Evolutionary conservation across 768 basidiomycete genomes (phyloP).

Genomic region (Peribolospora kevripleyi): DNA sequence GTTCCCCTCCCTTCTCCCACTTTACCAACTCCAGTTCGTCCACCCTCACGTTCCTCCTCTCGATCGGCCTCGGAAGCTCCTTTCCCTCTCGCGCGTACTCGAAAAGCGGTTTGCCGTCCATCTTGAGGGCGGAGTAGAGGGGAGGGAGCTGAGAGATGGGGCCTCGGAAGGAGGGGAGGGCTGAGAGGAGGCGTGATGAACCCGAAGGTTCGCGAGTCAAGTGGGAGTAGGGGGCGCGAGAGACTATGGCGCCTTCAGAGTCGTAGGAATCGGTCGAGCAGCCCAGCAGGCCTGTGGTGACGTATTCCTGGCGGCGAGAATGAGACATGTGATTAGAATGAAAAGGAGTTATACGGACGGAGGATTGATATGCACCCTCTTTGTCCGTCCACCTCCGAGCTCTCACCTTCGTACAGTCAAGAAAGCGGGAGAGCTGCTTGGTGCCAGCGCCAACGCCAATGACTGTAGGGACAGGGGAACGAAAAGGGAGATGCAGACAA

Average conservation of each 20-base stretch:
- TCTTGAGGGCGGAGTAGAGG: conserved; percentile 93
- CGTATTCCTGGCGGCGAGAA: conserved; percentile 44
- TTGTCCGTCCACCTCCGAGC: background rate
- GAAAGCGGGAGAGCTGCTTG: conserved; percentile 55
- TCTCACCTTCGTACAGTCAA: conserved; percentile 68
- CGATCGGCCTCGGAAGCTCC: conserved; percentile 83
- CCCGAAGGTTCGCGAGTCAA: conserved; percentile 37
- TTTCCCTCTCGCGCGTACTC: conserved; percentile 82
- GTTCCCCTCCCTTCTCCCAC: conserved; percentile 43
- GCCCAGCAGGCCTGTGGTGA: conserved; percentile 68
- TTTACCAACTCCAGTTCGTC: conserved; percentile 51
- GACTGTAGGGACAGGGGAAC: conserved; percentile 26
- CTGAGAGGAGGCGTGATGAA: background rate
- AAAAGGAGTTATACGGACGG: background rate
- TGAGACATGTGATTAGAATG: conserved; percentile 4
- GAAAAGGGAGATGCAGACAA: background rate
- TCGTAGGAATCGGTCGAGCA: conserved; percentile 91
- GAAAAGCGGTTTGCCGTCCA: conserved; percentile 87
- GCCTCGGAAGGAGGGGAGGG: too few species aligned
- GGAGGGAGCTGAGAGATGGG: background rate
- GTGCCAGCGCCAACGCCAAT: conserved; percentile 75
- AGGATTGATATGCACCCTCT: background rate
- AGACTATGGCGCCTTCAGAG: conserved; percentile 58
- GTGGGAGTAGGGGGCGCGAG: conserved; percentile 31
- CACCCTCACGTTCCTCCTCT: conserved; percentile 55